These are phyloP conservation scores for Domatiomyces globalis DNA, from an alignment of 2,329 filamentous ascomycete species.

Conservation along the genomic window DNA sequence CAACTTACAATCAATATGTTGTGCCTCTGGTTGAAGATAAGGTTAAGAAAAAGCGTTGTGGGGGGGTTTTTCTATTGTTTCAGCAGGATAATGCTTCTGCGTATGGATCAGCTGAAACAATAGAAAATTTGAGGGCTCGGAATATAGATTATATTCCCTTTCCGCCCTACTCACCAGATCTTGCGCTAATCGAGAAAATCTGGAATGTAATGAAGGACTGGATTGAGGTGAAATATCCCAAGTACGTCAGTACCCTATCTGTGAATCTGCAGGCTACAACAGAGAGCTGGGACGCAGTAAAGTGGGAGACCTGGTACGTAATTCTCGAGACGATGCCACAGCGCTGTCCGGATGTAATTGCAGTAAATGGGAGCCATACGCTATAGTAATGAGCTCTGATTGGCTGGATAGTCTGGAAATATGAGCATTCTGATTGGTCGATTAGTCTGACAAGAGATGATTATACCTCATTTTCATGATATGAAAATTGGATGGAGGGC, in stretches of 20 bases:
- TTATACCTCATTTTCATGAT: not conserved
- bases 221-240: not conserved
- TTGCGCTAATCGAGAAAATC: conserved; percentile 14
- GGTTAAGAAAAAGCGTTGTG: conserved; percentile 1
- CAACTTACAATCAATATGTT: conserved; percentile 15
- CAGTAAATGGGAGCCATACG: no score
- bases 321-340: no score
- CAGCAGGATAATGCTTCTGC: conserved; percentile 10
- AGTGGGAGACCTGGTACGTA: no score
- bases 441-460: no score
- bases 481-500: no score
- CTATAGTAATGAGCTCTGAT: no score
- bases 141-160: conserved; percentile 8
- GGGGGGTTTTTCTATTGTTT: conserved; percentile 5
- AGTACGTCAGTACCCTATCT: no score
- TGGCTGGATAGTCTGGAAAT: no score
- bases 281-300: no score
- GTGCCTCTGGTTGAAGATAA: conserved; percentile 9
- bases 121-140: conserved; percentile 1
- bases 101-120: conserved; percentile 1
- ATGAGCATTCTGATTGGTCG: no score
- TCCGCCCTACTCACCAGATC: conserved; percentile 9
- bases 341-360: no score
- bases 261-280: no score
- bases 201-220: conserved; percentile 12